These are phyloP conservation scores for Termitomyces sp. DNA, from an alignment of 768 basidiomycete species.

Conservation along the genomic window DNA sequence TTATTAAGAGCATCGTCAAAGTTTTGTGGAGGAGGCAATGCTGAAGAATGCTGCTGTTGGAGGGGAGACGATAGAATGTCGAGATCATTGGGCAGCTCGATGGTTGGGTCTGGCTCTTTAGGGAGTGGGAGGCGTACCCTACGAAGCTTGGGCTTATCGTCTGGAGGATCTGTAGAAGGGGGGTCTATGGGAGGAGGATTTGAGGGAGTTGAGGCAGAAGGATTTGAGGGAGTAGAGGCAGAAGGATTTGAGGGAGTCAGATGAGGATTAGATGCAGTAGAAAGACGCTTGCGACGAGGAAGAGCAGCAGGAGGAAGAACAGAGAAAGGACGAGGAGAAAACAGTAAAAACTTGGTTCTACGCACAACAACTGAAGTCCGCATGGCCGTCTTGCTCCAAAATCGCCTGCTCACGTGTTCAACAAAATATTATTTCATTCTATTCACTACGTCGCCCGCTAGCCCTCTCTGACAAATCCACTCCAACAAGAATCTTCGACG, in stretches of 20 bases:
- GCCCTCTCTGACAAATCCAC: slow-evolving; percentile 87
- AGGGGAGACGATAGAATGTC: slow-evolving; percentile 65
- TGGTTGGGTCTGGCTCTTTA: slow-evolving; percentile 35
- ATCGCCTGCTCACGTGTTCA: slow-evolving; percentile 5
- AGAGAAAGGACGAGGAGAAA: slow-evolving; percentile 13
- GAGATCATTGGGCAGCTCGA: slow-evolving; percentile 47
- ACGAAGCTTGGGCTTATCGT: slow-evolving; percentile 41
- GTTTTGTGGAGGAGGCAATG: slow-evolving; percentile 68
- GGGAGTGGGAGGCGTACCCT: slow-evolving; percentile 24
- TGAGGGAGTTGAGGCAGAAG: slow-evolving; percentile 7
- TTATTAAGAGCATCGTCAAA: slow-evolving; percentile 74
- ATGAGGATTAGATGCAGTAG: slow-evolving; percentile 6
- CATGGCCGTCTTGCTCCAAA: slow-evolving; percentile 23
- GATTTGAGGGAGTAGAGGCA: slow-evolving; percentile 3
- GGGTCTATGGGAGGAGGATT: too few species aligned
- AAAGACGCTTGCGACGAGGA: slow-evolving; percentile 6
- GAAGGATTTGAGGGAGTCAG: slow-evolving; percentile 1
- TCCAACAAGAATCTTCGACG: slow-evolving; percentile 89
- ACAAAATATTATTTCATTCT: neutral
- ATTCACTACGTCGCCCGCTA: slow-evolving; percentile 36
- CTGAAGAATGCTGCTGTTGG: slow-evolving; percentile 26
- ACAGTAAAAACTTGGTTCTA: slow-evolving; percentile 32
- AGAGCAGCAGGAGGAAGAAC: slow-evolving; percentile 4
- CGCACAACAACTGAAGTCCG: slow-evolving; percentile 32
- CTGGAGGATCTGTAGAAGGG: slow-evolving; percentile 15